phyloP scores from a whole-genome alignment of 2,329 filamentous ascomycete species.

The Fusarium camptoceras region DNA sequence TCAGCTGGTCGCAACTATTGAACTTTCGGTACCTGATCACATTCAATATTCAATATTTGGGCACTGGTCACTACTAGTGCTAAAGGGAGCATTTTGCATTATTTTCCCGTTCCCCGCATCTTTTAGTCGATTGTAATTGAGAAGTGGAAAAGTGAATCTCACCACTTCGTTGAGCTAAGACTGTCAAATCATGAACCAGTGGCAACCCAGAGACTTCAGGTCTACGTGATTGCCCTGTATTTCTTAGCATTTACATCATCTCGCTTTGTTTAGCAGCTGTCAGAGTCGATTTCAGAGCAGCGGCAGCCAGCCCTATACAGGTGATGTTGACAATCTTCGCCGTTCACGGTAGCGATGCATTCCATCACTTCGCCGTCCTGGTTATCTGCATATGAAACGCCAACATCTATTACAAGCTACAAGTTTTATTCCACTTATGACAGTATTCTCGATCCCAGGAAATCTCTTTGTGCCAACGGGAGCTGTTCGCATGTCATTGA shows the following conservation, averaged over 20 bases:
- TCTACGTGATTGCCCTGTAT: background rate
- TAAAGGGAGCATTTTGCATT: background rate
- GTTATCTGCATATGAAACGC: background rate
- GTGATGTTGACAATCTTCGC: background rate
- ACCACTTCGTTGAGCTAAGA: background rate
- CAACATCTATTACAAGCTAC: background rate
- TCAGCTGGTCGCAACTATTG: constrained; percentile 16
- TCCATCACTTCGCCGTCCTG: background rate
- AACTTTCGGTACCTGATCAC: background rate
- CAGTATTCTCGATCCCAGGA: background rate
- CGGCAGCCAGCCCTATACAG: background rate
- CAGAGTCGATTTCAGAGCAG: background rate
- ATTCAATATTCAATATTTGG: background rate
- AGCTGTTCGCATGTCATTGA: constrained; percentile 2
- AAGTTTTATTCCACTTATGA: too few relatives aligned
- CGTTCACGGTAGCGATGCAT: constrained; percentile 12
- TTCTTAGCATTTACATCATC: background rate
- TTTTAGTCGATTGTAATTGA: background rate
- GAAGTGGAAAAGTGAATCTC: background rate
- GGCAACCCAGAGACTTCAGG: background rate
- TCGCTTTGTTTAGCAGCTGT: rapidly evolving
- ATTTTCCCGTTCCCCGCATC: too few relatives aligned
- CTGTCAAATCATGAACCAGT: background rate
- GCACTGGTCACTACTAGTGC: too few relatives aligned
- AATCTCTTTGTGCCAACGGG: background rate